phyloP scores from a whole-genome alignment of 1,139 yeast species.

The Geotrichum citri-aurantii region DNA sequence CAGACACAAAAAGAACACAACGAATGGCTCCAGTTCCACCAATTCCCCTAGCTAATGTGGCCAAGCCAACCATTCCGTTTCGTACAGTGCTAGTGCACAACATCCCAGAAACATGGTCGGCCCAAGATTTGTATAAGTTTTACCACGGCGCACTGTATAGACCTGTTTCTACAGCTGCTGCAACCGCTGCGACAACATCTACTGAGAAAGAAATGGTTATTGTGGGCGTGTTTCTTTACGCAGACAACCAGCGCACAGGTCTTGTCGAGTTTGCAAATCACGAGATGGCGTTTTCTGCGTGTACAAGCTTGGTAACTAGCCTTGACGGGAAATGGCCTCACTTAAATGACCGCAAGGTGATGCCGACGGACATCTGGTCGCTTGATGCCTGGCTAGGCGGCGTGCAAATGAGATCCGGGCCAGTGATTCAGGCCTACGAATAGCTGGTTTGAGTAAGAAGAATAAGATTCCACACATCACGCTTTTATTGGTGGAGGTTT shows the following conservation, averaged over 20 bases:
- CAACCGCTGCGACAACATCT: not conserved
- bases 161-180: not conserved
- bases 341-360: not conserved
- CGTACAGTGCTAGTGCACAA: slow-evolving; percentile 8
- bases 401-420: slow-evolving; percentile 1
- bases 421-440: not conserved
- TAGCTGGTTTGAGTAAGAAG: not conserved
- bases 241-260: not conserved
- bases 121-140: slow-evolving; percentile 1
- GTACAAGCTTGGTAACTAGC: not conserved
- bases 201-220: not conserved
- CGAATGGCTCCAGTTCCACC: not conserved
- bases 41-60: not conserved
- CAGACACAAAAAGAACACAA: not conserved
- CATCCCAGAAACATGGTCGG: slow-evolving; percentile 4
- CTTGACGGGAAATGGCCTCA: not conserved
- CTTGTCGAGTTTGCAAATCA: slow-evolving; percentile 5
- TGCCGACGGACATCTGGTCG: slow-evolving; percentile 6
- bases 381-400: slow-evolving; percentile 5
- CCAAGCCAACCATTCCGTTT: slow-evolving; percentile 7
- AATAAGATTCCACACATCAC: not conserved
- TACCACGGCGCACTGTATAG: not conserved
- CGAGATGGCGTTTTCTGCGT: not conserved
- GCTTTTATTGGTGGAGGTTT: too few species aligned
- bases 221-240: slow-evolving; percentile 6